Conservation (phyloP, 176 grass and related monocot genomes). For the Lolium multiflorum region DNA sequence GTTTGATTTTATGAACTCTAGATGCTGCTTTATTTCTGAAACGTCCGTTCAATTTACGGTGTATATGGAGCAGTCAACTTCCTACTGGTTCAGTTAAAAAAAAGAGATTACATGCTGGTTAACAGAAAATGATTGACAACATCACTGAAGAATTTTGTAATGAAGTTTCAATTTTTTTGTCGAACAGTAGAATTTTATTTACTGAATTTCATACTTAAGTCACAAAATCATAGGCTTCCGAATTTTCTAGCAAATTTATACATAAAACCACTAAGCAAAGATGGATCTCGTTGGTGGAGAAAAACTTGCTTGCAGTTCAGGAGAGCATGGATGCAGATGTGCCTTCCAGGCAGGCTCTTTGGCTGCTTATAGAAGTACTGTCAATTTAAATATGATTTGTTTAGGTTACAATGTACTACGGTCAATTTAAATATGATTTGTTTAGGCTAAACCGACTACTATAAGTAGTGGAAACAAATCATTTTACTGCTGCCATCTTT, state of each 20-base stretch:
- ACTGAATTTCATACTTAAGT: slow-evolving; percentile 38
- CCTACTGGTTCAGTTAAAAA: background rate
- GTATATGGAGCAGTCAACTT: background rate
- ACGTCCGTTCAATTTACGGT: background rate
- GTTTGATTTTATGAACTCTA: background rate
- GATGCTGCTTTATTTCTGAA: background rate
- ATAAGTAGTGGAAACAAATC: too few relatives aligned
- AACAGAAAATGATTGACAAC: slow-evolving; percentile 55
- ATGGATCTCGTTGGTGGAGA: slow-evolving; percentile 33
- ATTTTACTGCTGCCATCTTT: background rate
- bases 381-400: too few relatives aligned
- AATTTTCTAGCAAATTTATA: slow-evolving; percentile 50
- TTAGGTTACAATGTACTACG: too few relatives aligned
- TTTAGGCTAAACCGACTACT: too few relatives aligned
- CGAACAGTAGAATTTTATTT: background rate
- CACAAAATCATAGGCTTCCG: slow-evolving; percentile 27
- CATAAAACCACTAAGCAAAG: slow-evolving; percentile 51
- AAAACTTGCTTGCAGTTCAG: slow-evolving; percentile 79
- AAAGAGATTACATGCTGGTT: background rate
- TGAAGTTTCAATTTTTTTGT: slow-evolving; percentile 31
- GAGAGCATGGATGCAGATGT: slow-evolving; percentile 86
- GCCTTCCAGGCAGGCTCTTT: too few relatives aligned
- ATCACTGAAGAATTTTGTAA: slow-evolving; percentile 66
- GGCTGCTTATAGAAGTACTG: too few relatives aligned
- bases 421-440: too few relatives aligned